phyloP scores from a whole-genome alignment of 2,329 filamentous ascomycete genomes.

The Stemphylium vesicarium region DNA sequence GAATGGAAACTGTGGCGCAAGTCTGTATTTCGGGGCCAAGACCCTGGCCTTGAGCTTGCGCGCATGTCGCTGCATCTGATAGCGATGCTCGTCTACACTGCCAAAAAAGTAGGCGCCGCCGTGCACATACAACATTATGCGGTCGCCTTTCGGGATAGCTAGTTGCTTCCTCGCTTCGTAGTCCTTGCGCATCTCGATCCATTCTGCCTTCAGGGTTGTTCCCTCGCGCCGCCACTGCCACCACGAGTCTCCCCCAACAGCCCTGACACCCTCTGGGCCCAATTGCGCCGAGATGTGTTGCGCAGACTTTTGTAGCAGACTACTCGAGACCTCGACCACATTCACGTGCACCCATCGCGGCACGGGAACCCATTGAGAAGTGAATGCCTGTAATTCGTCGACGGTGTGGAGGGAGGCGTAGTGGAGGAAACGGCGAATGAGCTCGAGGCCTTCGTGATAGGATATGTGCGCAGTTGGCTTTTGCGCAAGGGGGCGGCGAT shows the following conservation, averaged over 20 bases:
- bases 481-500: slow-evolving; percentile 74
- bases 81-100: slow-evolving; percentile 94
- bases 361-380: slow-evolving; percentile 86
- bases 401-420: slow-evolving; percentile 89
- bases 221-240: slow-evolving; percentile 72
- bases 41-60: slow-evolving; percentile 90
- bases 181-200: slow-evolving; percentile 94
- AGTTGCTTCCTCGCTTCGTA: slow-evolving; percentile 72
- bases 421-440: slow-evolving; percentile 84
- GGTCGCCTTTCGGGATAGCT: slow-evolving; percentile 63
- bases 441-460: slow-evolving; percentile 88
- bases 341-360: slow-evolving; percentile 87
- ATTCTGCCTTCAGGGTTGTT: slow-evolving; percentile 77
- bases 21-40: slow-evolving; percentile 82
- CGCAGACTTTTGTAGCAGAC: slow-evolving; percentile 70
- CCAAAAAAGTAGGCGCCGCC: slow-evolving; percentile 96
- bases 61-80: slow-evolving; percentile 95
- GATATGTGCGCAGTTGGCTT: slow-evolving; percentile 90
- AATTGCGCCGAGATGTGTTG: slow-evolving; percentile 73
- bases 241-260: slow-evolving; percentile 82
- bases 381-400: slow-evolving; percentile 92
- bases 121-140: slow-evolving; percentile 92
- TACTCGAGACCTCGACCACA: slow-evolving; percentile 67
- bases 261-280: slow-evolving; percentile 75
- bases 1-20: slow-evolving; percentile 94